Evolutionary conservation across 768 basidiomycete genomes (phyloP), one percentile per base, ranked within the genome.

Genomic region (Xerocomellus chrysenteron): DNA sequence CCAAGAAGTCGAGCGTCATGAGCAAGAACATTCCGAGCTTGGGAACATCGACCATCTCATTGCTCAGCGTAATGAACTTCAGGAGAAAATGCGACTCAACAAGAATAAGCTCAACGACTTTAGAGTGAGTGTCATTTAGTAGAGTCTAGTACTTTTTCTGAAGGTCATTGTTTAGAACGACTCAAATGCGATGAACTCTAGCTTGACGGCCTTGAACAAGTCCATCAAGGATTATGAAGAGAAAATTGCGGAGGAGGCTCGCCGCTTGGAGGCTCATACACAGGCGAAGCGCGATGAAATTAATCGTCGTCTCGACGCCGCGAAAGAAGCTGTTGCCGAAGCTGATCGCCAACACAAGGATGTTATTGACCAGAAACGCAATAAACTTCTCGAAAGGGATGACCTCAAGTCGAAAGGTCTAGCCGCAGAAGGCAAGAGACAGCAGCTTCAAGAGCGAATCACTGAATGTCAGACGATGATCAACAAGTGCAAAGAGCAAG

Each of bases 261-360:
- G 69, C 32, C 82, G 79, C 41, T 76, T 82, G 73, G 84, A 76
- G 56, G 73, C 74, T 6, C 78, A 84, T 58, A 82, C 82, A 3
- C 83, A 88, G 61, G 81, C 74, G 13, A 86, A 85, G 64, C 84
- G 82, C 17, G 82, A 88, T 33, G 80, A 83, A 59, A 76, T 76
- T 5, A 78, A 82, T 44, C 71, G 72, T 21, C 78, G 81, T 64
- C 74, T 92, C 13, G 74, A 80, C 0, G 67, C 68, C 12, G 80
- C 81, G 17, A 78, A 76, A 47, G 68, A 72, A 6, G 70, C 66
- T 5, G 72, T 83, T 17, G 53, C 59, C 1, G 66, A 65, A 12
- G 74, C 77, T 14, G 80, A 87, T 52, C 59, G 64, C 56, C 59
- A 47, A 42, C 62, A 61, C 17, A 69, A 66, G 24, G 63, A 67